phyloP scores from a whole-genome alignment of 2,329 filamentous ascomycete genomes.

The Lecanosticta acicola region DNA sequence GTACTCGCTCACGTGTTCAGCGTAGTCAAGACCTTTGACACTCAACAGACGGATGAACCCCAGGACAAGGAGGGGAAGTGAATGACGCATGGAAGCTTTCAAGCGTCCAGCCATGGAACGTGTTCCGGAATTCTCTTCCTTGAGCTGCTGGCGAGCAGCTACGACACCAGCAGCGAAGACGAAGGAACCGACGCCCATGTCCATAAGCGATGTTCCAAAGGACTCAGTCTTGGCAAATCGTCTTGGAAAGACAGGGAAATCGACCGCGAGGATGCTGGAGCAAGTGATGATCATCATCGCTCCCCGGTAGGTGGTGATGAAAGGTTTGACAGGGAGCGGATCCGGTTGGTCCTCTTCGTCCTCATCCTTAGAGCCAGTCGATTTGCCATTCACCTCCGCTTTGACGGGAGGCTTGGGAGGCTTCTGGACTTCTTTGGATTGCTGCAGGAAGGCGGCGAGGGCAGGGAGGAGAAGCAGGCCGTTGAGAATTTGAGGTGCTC shows the following conservation, averaged over 20 bases:
- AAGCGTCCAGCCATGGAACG: conserved; percentile 56
- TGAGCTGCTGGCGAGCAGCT: conserved; percentile 75
- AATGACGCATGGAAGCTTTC: conserved; percentile 65
- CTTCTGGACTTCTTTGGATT: conserved; percentile 36
- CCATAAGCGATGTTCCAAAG: conserved; percentile 99
- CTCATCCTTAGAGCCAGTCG: conserved; percentile 17
- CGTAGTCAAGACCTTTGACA: conserved; percentile 92
- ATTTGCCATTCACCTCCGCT: conserved; percentile 17
- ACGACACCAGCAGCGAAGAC: conserved; percentile 91
- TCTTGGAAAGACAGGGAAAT: conserved; percentile 87
- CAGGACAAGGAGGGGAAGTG: conserved; percentile 72
- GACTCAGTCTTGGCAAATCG: conserved; percentile 97
- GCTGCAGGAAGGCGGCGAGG: conserved; percentile 41
- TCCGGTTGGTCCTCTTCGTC: conserved; percentile 31
- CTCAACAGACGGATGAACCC: conserved; percentile 76
- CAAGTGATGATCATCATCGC: conserved; percentile 89
- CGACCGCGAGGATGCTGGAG: conserved; percentile 89
- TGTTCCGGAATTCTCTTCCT: conserved; percentile 42
- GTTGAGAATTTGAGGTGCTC: conserved; percentile 66
- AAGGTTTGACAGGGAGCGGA: conserved; percentile 74
- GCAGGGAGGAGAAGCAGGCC: conserved; percentile 68
- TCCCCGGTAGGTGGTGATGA: conserved; percentile 85
- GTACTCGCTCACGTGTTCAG: conserved; percentile 95
- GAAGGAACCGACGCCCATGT: conserved; percentile 93
- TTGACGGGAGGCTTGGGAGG: conserved; percentile 20